Conservation (phyloP, 1,139 yeast species). For the Debaryomyces subglobosus region DNA sequence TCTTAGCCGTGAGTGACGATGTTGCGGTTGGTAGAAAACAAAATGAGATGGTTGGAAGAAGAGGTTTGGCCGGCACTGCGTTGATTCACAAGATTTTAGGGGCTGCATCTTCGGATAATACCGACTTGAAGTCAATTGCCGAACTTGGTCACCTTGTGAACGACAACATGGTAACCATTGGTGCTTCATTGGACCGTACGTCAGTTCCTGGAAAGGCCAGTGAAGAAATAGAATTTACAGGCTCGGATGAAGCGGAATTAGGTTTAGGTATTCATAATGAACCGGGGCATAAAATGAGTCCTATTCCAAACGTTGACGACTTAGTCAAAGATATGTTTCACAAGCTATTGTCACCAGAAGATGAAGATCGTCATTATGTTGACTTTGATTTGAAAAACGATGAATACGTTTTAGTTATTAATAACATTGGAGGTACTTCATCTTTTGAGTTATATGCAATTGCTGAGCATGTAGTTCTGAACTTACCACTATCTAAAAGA, state of each 20-base stretch:
- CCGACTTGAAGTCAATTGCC: conserved; percentile 51
- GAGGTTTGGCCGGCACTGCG: conserved; percentile 92
- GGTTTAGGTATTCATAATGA: conserved; percentile 98
- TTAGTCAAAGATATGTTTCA: conserved; percentile 57
- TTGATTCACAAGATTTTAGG: conserved; percentile 86
- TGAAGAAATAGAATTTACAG: conserved; percentile 48
- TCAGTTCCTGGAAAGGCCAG: conserved; percentile 79
- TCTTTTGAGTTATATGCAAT: conserved; percentile 73
- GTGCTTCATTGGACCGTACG: conserved; percentile 88
- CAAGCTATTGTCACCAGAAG: conserved; percentile 54
- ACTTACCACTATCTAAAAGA: conserved; percentile 50
- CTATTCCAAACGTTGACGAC: conserved; percentile 68
- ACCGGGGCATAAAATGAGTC: conserved; percentile 76
- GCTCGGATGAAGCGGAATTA: conserved; percentile 69
- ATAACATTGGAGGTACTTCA: conserved; percentile 87
- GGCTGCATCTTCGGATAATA: conserved; percentile 57
- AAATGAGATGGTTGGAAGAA: conserved; percentile 88
- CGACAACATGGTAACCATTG: conserved; percentile 76
- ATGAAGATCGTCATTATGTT: conserved; percentile 72
- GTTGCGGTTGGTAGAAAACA: conserved; percentile 89
- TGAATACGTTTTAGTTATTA: conserved; percentile 68
- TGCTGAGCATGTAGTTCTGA: conserved; percentile 48
- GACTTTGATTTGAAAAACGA: conserved; percentile 58
- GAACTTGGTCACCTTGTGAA: conserved; percentile 63
- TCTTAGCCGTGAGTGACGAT: conserved; percentile 82